phyloP scores from a whole-genome alignment of 2,329 filamentous ascomycete species.

The Zasmidium cellare region DNA sequence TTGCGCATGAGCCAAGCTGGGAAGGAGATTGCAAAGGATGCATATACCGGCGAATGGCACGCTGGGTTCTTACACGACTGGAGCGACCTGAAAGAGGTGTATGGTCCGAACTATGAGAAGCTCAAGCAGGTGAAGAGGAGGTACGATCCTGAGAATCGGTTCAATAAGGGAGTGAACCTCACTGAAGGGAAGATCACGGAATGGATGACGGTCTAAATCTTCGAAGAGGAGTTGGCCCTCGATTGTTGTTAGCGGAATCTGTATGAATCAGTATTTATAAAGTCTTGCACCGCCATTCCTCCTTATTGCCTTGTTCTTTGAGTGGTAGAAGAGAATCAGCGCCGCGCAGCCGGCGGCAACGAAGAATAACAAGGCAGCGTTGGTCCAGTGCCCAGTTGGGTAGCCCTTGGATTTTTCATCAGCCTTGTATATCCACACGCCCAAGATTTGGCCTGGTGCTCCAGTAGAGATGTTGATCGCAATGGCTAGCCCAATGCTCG shows the following conservation, averaged over 20 bases:
- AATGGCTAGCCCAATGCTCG: slow-evolving; percentile 66
- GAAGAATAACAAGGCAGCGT: slow-evolving; percentile 61
- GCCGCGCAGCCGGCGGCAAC: slow-evolving; percentile 57
- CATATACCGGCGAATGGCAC: not conserved
- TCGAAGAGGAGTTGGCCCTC: too few relatives aligned
- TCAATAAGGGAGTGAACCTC: slow-evolving; percentile 37
- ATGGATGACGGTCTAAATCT: not conserved
- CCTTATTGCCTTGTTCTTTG: slow-evolving; percentile 40
- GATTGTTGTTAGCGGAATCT: too few relatives aligned
- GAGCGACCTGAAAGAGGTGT: not conserved
- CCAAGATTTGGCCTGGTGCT: slow-evolving; percentile 69
- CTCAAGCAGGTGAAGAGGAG: slow-evolving; percentile 46
- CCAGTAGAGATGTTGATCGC: slow-evolving; percentile 69
- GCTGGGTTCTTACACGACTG: not conserved
- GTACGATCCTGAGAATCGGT: slow-evolving; percentile 51
- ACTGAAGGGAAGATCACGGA: not conserved
- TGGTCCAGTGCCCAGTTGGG: slow-evolving; percentile 69
- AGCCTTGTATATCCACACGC: slow-evolving; percentile 72
- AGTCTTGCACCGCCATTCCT: slow-evolving; percentile 6
- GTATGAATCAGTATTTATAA: not conserved
- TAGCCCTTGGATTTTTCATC: slow-evolving; percentile 62
- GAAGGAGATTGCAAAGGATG: not conserved
- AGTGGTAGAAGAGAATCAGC: slow-evolving; percentile 58
- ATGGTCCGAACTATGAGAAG: slow-evolving; percentile 43
- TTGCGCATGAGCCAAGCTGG: not conserved